Evolutionary conservation across 2,329 filamentous ascomycete genomes (phyloP).

Genomic region (Verticillium nonalfalfae): DNA sequence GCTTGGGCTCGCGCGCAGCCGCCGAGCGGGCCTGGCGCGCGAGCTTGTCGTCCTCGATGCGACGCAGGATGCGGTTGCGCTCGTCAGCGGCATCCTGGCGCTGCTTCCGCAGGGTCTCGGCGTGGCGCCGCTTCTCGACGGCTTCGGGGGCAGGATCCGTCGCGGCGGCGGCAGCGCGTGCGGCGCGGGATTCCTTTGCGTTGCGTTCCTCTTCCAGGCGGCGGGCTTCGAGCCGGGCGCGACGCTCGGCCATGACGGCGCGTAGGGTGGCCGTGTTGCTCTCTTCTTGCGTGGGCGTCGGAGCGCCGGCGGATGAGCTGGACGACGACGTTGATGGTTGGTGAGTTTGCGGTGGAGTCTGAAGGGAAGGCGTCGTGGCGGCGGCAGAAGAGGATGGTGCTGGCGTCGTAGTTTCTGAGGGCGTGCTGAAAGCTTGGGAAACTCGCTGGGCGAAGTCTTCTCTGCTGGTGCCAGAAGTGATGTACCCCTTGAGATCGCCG

Average conservation of each 20-base stretch:
- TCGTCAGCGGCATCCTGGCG: conserved; percentile 63
- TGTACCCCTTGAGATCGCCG: conserved; percentile 71
- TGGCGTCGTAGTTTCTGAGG: neutral
- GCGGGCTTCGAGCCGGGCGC: conserved; percentile 33
- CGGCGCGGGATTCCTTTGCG: conserved; percentile 42
- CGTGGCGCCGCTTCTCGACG: conserved; percentile 36
- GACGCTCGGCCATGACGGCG: conserved; percentile 42
- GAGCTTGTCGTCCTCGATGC: conserved; percentile 71
- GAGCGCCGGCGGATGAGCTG: conserved; percentile 17
- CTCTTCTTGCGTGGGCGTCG: conserved; percentile 14
- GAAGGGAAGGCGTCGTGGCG: neutral
- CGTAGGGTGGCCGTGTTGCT: conserved; percentile 16
- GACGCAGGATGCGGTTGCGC: conserved; percentile 62
- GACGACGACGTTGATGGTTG: neutral
- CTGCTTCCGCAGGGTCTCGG: conserved; percentile 52
- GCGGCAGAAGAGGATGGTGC: neutral
- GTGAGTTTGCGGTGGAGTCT: neutral
- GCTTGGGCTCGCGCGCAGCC: conserved; percentile 25
- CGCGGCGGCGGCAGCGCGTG: conserved; percentile 23
- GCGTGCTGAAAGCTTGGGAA: conserved; percentile 26
- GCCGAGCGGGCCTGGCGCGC: conserved; percentile 55
- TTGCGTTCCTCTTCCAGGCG: conserved; percentile 37
- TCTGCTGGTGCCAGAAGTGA: conserved; percentile 56
- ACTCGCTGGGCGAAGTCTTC: conserved; percentile 60
- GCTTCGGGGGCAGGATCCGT: conserved; percentile 19